Percentiles rank a stretch among this genome's conserved stretches.
Evolutionary conservation across 2,329 filamentous ascomycete genomes (phyloP).

Genomic region (Xylaria sp.): DNA sequence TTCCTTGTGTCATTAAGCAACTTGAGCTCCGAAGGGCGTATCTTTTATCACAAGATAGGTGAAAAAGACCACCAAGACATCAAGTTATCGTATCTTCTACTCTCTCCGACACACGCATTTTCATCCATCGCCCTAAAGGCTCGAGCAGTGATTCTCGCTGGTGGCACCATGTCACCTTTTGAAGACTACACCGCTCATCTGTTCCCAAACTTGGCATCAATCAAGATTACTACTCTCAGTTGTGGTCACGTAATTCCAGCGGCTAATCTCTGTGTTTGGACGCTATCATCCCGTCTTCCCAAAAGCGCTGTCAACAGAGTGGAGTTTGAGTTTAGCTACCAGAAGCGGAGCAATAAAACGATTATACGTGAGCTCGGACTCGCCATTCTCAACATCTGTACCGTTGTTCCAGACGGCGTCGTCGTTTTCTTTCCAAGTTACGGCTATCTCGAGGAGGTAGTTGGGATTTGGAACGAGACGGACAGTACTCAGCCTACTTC

Average conservation of each 20-base stretch:
- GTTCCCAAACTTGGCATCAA: constrained; percentile 72
- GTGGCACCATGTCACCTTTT: constrained; percentile 98
- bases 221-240: constrained; percentile 78
- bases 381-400: constrained; percentile 73
- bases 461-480: constrained; percentile 62
- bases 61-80: constrained; percentile 51
- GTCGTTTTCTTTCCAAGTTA: constrained; percentile 98
- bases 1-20: constrained; percentile 87
- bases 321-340: constrained; percentile 86
- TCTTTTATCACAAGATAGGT: constrained; percentile 63
- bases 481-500: constrained; percentile 43
- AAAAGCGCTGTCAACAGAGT: constrained; percentile 22
- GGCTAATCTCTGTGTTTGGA: constrained; percentile 79
- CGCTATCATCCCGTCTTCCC: constrained; percentile 58
- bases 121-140: constrained; percentile 84
- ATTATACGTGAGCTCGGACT: constrained; percentile 78
- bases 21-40: constrained; percentile 71
- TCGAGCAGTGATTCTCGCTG: constrained; percentile 85
- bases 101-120: constrained; percentile 92
- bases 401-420: constrained; percentile 81
- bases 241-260: constrained; percentile 93
- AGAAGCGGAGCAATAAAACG: constrained; percentile 69
- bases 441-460: constrained; percentile 80
- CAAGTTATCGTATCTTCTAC: constrained; percentile 79
- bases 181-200: constrained; percentile 86